Evolutionary conservation across 2,329 filamentous ascomycete species (phyloP).

Genomic region (Apiospora pterosperma): DNA sequence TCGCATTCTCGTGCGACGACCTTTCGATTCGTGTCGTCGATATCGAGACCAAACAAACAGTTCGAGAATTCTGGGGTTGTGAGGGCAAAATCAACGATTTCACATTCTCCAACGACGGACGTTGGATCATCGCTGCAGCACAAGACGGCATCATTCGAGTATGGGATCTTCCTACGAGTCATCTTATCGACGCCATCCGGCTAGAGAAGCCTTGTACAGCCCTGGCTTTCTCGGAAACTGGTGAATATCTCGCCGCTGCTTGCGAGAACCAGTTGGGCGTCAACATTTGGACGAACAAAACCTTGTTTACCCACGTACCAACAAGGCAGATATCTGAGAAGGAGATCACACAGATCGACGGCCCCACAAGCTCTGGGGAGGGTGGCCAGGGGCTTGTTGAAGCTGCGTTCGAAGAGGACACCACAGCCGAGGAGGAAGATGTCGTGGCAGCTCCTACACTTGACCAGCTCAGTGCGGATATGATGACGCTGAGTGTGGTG

Average conservation of each 20-base stretch:
- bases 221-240: slow-evolving; percentile 82
- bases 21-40: slow-evolving; percentile 85
- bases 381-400: slow-evolving; percentile 73
- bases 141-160: slow-evolving; percentile 77
- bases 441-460: slow-evolving; percentile 52
- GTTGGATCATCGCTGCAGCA: slow-evolving; percentile 88
- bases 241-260: slow-evolving; percentile 91
- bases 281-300: slow-evolving; percentile 94
- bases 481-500: slow-evolving; percentile 85
- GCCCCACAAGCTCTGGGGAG: slow-evolving; percentile 79
- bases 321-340: slow-evolving; percentile 80
- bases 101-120: slow-evolving; percentile 86
- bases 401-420: slow-evolving; percentile 63
- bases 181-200: slow-evolving; percentile 88
- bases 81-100: slow-evolving; percentile 72
- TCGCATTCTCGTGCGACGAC: slow-evolving; percentile 88
- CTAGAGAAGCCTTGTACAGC: slow-evolving; percentile 77
- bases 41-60: slow-evolving; percentile 82
- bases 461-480: slow-evolving; percentile 76
- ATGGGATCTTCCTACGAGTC: slow-evolving; percentile 94
- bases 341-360: slow-evolving; percentile 62
- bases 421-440: slow-evolving; percentile 48
- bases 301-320: slow-evolving; percentile 83
- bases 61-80: slow-evolving; percentile 89
- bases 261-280: slow-evolving; percentile 80